Percentiles rank a stretch among this genome's conserved stretches.
phyloP scores from a whole-genome alignment of 176 grass and related monocot genomes.

The Hsuehochloa calcarea region DNA sequence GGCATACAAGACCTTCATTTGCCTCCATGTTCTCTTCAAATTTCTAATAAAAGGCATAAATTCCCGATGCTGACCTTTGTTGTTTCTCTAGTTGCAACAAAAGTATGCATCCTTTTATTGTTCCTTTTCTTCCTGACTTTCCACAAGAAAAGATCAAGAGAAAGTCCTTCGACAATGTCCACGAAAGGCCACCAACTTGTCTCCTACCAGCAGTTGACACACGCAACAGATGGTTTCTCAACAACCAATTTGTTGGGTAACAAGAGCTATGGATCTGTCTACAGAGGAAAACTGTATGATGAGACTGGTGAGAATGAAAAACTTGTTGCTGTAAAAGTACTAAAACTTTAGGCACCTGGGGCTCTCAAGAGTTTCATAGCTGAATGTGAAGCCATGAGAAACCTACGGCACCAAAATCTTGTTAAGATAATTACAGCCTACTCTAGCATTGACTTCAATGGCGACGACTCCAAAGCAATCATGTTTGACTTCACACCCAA shows the following conservation, averaged over 20 bases:
- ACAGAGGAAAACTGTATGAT: background rate
- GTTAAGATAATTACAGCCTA: constrained; percentile 36
- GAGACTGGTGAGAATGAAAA: background rate
- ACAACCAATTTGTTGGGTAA: background rate
- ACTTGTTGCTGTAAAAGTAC: constrained; percentile 39
- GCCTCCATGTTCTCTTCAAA: constrained; percentile 4
- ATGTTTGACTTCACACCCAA: constrained; percentile 32
- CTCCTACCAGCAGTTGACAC: background rate
- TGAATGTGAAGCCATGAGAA: constrained; percentile 46
- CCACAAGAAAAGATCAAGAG: background rate
- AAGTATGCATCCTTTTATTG: background rate
- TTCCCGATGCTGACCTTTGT: background rate
- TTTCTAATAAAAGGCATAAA: background rate
- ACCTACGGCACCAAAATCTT: constrained; percentile 33
- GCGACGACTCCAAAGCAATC: constrained; percentile 45
- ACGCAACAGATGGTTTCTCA: constrained; percentile 14
- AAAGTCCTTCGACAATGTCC: background rate
- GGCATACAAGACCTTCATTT: constrained; percentile 7
- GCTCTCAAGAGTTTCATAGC: constrained; percentile 28
- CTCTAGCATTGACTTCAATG: constrained; percentile 36
- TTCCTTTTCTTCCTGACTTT: background rate
- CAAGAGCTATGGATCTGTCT: background rate
- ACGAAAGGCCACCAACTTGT: background rate
- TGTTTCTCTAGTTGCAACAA: background rate
- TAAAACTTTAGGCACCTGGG: constrained; percentile 28